A percentile compares a stretch with the other conserved stretches of the same genome.
Conservation (phyloP, 371 early-diverging fungal genomes). For the Actinomortierella ambigua region DNA sequence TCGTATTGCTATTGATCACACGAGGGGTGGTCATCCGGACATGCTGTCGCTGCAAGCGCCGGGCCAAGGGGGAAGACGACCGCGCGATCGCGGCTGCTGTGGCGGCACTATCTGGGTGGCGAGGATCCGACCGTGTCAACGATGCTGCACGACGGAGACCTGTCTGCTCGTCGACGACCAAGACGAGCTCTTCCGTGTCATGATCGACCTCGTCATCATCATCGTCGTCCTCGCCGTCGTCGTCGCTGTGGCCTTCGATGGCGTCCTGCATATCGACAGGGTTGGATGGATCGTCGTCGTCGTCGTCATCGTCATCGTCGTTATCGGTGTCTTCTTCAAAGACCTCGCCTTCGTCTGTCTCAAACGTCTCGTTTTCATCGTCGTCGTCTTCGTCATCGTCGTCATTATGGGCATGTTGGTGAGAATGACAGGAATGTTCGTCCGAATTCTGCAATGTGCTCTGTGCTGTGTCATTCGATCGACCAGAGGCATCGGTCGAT, state of each 20-base stretch:
- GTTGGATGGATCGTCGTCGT: constrained; percentile 1
- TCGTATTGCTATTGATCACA: no score
- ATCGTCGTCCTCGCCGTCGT: constrained; percentile 9
- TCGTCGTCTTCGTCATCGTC: no score
- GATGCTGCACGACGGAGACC: constrained; percentile 21
- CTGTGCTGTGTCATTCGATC: no score
- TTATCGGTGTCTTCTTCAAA: no score
- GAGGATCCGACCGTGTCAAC: neutral
- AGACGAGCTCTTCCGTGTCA: constrained; percentile 12
- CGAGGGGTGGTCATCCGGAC: constrained; percentile 15
- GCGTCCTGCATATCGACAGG: neutral
- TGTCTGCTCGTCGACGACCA: constrained; percentile 22
- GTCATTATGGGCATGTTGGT: no score
- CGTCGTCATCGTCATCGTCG: neutral
- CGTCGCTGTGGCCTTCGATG: constrained; percentile 15
- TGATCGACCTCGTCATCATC: constrained; percentile 9
- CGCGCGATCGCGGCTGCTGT: neutral
- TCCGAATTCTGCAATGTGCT: no score
- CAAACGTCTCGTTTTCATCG: no score
- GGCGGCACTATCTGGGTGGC: no score
- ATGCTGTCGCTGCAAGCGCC: constrained; percentile 24
- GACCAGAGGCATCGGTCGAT: no score
- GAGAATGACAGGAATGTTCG: no score
- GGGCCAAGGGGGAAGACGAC: constrained; percentile 8
- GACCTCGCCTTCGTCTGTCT: no score